Percentiles rank a stretch among this genome's conserved stretches.
phyloP scores from a whole-genome alignment of 73 alveolate genomes.

The Paraurostyla sp. region DNA sequence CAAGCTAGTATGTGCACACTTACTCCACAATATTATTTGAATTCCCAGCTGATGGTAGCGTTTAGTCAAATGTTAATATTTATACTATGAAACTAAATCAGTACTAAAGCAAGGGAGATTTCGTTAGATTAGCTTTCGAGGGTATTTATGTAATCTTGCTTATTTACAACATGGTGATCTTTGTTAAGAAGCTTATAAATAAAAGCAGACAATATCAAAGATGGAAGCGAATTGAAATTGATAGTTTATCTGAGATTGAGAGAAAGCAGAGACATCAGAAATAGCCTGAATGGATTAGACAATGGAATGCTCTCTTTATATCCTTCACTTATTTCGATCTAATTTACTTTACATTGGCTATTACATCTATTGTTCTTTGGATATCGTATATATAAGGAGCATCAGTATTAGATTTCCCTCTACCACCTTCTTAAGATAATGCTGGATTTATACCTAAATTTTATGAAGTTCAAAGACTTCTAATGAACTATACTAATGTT shows the following conservation, averaged over 20 bases:
- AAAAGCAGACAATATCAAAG: constrained; percentile 57
- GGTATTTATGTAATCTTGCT: constrained; percentile 59
- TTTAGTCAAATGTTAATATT: background rate
- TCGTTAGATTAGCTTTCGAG: constrained; percentile 69
- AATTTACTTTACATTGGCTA: constrained; percentile 32
- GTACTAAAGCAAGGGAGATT: constrained; percentile 45
- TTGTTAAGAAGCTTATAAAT: constrained; percentile 34
- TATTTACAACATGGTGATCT: constrained; percentile 55
- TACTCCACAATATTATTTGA: constrained; percentile 34
- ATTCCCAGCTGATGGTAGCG: constrained; percentile 57
- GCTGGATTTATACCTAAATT: constrained; percentile 48
- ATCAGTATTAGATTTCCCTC: background rate
- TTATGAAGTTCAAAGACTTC: background rate
- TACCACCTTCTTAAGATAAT: constrained; percentile 40
- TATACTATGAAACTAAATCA: constrained; percentile 59
- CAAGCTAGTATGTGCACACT: constrained; percentile 56
- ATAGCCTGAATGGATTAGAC: constrained; percentile 74
- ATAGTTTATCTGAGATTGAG: constrained; percentile 61
- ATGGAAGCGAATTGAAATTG: constrained; percentile 74
- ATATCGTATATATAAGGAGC: constrained; percentile 13
- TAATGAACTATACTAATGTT: constrained; percentile 49
- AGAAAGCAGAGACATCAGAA: constrained; percentile 64
- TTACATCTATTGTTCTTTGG: constrained; percentile 61
- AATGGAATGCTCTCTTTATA: constrained; percentile 39
- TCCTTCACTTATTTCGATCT: constrained; percentile 74